A percentile compares a stretch with the other conserved stretches of the same genome.
phyloP scores from a whole-genome alignment of 805 yeast genomes.

The Grigorovia transvaalensis region DNA sequence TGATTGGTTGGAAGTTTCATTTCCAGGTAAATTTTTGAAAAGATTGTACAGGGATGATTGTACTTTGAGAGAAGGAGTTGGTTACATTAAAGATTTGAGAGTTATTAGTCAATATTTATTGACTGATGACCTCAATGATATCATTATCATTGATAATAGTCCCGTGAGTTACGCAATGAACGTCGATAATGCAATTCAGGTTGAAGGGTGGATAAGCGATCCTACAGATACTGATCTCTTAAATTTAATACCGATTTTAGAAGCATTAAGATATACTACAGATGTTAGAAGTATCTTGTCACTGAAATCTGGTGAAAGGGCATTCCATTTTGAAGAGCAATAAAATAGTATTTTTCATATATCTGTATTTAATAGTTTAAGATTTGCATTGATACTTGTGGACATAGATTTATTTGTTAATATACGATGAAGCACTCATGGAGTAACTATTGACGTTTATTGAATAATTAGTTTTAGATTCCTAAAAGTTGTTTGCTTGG shows the following conservation, averaged over 20 bases:
- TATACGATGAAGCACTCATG: too few relatives aligned
- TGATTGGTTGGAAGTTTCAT: conserved; percentile 65
- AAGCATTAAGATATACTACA: conserved; percentile 54
- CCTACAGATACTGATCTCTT: conserved; percentile 81
- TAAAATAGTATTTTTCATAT: too few relatives aligned
- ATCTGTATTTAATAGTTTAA: too few relatives aligned
- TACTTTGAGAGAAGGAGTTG: conserved; percentile 63
- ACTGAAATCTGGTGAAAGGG: conserved; percentile 49
- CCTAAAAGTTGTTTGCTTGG: too few relatives aligned
- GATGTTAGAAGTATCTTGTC: conserved; percentile 77
- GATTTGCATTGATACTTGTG: too few relatives aligned
- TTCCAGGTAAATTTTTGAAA: conserved; percentile 43
- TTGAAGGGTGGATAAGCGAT: conserved; percentile 97
- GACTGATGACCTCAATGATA: conserved; percentile 35
- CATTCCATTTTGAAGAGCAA: conserved; percentile 9
- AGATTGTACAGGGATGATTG: conserved; percentile 77
- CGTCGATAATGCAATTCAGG: conserved; percentile 79
- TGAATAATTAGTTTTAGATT: too few relatives aligned
- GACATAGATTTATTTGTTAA: too few relatives aligned
- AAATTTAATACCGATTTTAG: conserved; percentile 62
- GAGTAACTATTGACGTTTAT: too few relatives aligned
- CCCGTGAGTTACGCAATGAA: conserved; percentile 81
- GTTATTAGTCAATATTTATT: conserved; percentile 1
- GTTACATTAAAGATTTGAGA: conserved; percentile 69
- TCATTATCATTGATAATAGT: conserved; percentile 80